Conservation (phyloP, 176 grass and related monocot species). For the Aegilops tauschii region DNA sequence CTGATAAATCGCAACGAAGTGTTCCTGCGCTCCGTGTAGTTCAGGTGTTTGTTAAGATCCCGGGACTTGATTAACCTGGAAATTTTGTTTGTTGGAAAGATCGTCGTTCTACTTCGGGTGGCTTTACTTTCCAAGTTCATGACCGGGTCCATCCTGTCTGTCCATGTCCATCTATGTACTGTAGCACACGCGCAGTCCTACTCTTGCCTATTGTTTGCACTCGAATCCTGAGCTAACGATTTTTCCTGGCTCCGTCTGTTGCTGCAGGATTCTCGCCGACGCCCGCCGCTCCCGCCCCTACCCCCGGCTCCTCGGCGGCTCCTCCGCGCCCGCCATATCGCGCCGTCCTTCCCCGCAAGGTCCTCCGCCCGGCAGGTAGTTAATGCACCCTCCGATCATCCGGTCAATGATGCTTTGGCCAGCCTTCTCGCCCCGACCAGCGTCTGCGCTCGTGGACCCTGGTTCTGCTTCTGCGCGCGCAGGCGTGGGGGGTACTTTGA, state of each 20-base stretch:
- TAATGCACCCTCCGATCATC: background rate
- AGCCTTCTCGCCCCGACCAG: conserved; percentile 33
- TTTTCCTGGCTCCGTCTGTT: background rate
- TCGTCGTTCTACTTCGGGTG: background rate
- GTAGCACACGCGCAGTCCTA: background rate
- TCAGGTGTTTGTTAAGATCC: background rate
- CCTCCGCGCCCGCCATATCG: conserved; percentile 22
- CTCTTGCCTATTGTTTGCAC: background rate
- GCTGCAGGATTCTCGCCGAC: conserved; percentile 43
- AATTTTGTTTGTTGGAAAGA: background rate
- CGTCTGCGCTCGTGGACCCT: conserved; percentile 6
- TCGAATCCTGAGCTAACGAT: background rate
- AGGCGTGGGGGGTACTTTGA: background rate
- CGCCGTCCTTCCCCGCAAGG: conserved; percentile 29
- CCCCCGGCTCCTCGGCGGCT: conserved; percentile 7
- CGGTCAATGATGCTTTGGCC: background rate
- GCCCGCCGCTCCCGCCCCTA: background rate
- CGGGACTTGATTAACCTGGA: background rate
- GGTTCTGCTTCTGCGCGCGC: conserved; percentile 16
- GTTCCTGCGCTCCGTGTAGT: background rate
- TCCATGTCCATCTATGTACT: background rate
- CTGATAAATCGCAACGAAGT: background rate
- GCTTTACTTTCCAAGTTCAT: background rate
- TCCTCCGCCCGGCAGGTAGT: conserved; percentile 48
- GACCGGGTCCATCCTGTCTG: background rate